These are phyloP conservation scores for Naematelia encephala DNA, from an alignment of 768 basidiomycete species.

Conservation along the genomic window DNA sequence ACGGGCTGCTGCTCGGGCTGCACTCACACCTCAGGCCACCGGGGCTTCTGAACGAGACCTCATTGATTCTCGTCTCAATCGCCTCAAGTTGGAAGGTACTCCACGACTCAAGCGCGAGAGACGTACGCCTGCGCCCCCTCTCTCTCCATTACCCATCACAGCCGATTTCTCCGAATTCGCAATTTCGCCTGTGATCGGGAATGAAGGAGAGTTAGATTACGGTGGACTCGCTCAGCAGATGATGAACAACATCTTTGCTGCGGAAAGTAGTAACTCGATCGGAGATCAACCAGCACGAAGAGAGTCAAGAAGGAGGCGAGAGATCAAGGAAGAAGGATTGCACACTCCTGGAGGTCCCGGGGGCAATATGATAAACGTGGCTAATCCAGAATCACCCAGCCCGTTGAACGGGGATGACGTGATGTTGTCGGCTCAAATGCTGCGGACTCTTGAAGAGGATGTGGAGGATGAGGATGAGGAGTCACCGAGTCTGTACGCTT, in stretches of 20 bases:
- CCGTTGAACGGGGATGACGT: not conserved
- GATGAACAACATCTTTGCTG: slow-evolving; percentile 14
- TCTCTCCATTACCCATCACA: slow-evolving; percentile 29
- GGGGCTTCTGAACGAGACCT: slow-evolving; percentile 38
- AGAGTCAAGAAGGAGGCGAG: not conserved
- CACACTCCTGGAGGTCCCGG: too few relatives aligned
- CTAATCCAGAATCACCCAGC: not conserved
- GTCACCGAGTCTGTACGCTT: too few relatives aligned
- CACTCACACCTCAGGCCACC: slow-evolving; percentile 46
- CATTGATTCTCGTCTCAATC: slow-evolving; percentile 45
- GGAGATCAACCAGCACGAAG: not conserved
- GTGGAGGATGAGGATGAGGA: not conserved
- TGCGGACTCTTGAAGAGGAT: not conserved
- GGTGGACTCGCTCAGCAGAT: slow-evolving; percentile 36
- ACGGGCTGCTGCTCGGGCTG: slow-evolving; percentile 58
- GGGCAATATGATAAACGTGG: not conserved
- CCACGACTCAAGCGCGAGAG: slow-evolving; percentile 46
- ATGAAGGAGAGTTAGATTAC: slow-evolving; percentile 29
- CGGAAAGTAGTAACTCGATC: not conserved
- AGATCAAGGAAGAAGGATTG: too few relatives aligned
- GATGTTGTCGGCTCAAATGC: not conserved
- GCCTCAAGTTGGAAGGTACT: slow-evolving; percentile 48
- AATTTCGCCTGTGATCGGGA: slow-evolving; percentile 18
- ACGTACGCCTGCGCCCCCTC: slow-evolving; percentile 32
- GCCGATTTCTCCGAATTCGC: slow-evolving; percentile 41